These are phyloP conservation scores for Plasmodium adleri DNA, from an alignment of 169 alveolate species.

Conservation along the genomic window DNA sequence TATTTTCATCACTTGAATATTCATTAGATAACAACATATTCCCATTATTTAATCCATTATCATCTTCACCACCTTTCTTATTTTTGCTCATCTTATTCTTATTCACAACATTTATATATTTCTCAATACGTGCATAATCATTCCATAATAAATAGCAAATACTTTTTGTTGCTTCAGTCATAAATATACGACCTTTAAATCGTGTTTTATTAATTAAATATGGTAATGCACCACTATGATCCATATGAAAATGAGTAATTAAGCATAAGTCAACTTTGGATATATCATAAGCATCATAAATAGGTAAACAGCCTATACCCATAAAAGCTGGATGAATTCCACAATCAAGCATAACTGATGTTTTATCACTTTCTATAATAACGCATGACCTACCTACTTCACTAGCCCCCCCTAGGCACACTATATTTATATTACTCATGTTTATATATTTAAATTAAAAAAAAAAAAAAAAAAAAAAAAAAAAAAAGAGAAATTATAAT, in stretches of 20 bases:
- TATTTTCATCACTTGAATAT: constrained; percentile 16
- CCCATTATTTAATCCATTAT: constrained; percentile 8
- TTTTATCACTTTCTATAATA: constrained; percentile 91
- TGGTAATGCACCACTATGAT: constrained; percentile 99
- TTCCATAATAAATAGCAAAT: constrained; percentile 95
- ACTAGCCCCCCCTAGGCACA: constrained; percentile 94
- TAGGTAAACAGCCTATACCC: constrained; percentile 98
- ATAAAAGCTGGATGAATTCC: constrained; percentile 99
- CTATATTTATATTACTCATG: constrained; percentile 75
- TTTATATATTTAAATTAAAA: neutral
- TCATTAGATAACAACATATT: constrained; percentile 4
- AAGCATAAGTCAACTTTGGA: constrained; percentile 95
- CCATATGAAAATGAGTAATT: constrained; percentile 98
- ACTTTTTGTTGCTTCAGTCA: constrained; percentile 98
- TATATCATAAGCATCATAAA: constrained; percentile 96
- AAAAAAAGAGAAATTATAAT: neutral
- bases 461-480: neutral
- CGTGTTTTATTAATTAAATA: constrained; percentile 94
- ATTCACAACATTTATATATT: constrained; percentile 58
- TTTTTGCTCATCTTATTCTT: constrained; percentile 54
- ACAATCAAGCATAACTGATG: constrained; percentile 98
- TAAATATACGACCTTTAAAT: constrained; percentile 92
- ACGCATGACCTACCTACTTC: constrained; percentile 98
- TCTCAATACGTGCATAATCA: constrained; percentile 93
- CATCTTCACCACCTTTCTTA: constrained; percentile 13